Percentiles rank a stretch among this genome's conserved stretches.
phyloP scores from a whole-genome alignment of 257 asterid species.

The Marsdenia floribunda region DNA sequence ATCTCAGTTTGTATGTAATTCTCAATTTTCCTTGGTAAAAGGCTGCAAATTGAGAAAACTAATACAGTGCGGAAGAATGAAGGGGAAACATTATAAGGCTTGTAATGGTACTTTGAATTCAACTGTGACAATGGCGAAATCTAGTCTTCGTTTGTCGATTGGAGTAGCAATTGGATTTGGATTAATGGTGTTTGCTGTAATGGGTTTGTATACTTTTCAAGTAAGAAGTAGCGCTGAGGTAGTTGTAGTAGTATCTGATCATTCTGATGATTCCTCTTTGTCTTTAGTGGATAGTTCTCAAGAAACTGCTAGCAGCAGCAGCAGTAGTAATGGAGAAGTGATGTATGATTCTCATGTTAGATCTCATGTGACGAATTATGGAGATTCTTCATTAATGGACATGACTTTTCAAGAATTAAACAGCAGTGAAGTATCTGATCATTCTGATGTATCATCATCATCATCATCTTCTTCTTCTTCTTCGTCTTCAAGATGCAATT shows the following conservation, averaged over 20 bases:
- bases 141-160: slow-evolving; percentile 4
- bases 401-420: neutral
- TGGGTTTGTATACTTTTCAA: slow-evolving; percentile 11
- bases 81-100: neutral
- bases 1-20: no score
- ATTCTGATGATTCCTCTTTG: neutral
- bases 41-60: neutral
- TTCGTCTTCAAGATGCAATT: neutral
- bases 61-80: slow-evolving; percentile 1
- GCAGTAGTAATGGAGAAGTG: neutral
- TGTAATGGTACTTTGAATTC: neutral
- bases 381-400: neutral
- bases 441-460: neutral
- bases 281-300: neutral
- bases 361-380: neutral
- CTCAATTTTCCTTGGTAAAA: no score
- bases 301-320: neutral
- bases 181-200: slow-evolving; percentile 8
- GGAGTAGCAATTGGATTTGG: neutral
- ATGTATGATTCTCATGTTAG: neutral
- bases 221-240: neutral
- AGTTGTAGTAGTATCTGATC: no score
- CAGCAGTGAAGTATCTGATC: neutral
- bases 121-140: neutral
- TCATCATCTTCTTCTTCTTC: no score